Evolutionary conservation across 192 early-diverging fungal species (phyloP).

Genomic region (Backusella parvicylindrica): DNA sequence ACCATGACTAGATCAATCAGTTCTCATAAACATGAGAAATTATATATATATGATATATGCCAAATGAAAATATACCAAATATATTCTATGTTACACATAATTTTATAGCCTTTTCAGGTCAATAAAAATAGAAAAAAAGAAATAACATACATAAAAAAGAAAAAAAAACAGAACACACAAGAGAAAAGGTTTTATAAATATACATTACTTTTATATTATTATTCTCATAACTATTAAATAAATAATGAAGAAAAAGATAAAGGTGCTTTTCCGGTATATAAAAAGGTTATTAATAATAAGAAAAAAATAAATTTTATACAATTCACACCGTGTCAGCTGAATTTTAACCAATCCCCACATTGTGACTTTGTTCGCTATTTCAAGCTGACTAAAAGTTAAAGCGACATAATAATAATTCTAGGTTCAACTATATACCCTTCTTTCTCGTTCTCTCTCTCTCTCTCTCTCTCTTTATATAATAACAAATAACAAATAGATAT

Average conservation of each 20-base stretch:
- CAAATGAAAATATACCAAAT: neutral
- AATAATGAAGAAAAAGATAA: neutral
- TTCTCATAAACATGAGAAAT: neutral
- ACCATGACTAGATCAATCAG: no score
- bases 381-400: conserved; percentile 1
- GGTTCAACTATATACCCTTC: neutral
- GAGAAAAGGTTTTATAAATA: neutral
- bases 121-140: neutral
- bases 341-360: neutral
- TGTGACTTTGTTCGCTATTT: conserved; percentile 5
- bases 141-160: neutral
- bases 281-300: neutral
- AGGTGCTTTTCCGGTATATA: no score
- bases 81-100: neutral
- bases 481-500: neutral
- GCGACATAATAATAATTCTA: neutral
- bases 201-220: no score
- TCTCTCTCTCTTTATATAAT: neutral
- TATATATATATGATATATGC: no score
- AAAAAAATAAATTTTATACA: neutral
- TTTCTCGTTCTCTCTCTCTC: neutral
- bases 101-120: neutral
- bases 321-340: conserved; percentile 1
- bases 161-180: neutral
- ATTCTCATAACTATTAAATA: no score